These are phyloP conservation scores for Leccinum cinnamomeum DNA, from an alignment of 1,284 basidiomycete species.

Conservation along the genomic window DNA sequence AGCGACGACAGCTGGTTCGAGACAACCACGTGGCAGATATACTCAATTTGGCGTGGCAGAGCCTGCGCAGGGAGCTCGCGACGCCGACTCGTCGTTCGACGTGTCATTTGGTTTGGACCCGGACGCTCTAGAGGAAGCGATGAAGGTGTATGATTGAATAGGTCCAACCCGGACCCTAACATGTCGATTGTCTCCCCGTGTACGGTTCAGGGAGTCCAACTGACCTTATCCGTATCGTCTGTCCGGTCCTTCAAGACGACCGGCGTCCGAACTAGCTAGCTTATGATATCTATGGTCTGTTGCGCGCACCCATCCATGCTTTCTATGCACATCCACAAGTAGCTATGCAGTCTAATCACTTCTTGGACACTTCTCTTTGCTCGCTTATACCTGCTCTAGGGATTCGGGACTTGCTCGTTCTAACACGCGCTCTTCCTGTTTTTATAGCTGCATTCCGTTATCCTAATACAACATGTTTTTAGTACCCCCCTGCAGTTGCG, in stretches of 20 bases:
- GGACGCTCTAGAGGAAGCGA: too few relatives aligned
- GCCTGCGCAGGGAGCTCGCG: too few relatives aligned
- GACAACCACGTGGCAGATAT: too few relatives aligned
- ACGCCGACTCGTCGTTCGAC: too few relatives aligned
- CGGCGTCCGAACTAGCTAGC: not conserved
- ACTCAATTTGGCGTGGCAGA: too few relatives aligned
- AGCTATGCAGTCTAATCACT: not conserved
- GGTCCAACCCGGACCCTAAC: not conserved
- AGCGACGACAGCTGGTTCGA: too few relatives aligned
- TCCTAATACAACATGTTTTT: not conserved
- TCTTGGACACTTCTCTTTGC: not conserved
- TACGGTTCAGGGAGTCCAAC: not conserved
- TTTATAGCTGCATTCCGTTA: not conserved
- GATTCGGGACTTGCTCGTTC: not conserved
- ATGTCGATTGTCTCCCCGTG: not conserved
- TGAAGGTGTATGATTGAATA: too few relatives aligned
- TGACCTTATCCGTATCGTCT: not conserved
- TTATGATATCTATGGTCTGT: not conserved
- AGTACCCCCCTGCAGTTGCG: not conserved
- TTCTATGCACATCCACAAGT: not conserved
- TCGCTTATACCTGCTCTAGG: not conserved
- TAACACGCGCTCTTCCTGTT: not conserved
- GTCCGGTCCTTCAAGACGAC: not conserved
- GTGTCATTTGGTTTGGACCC: too few relatives aligned
- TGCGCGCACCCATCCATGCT: not conserved